Conservation (phyloP, 1,284 basidiomycete species). For the Peniophora sp. region DNA sequence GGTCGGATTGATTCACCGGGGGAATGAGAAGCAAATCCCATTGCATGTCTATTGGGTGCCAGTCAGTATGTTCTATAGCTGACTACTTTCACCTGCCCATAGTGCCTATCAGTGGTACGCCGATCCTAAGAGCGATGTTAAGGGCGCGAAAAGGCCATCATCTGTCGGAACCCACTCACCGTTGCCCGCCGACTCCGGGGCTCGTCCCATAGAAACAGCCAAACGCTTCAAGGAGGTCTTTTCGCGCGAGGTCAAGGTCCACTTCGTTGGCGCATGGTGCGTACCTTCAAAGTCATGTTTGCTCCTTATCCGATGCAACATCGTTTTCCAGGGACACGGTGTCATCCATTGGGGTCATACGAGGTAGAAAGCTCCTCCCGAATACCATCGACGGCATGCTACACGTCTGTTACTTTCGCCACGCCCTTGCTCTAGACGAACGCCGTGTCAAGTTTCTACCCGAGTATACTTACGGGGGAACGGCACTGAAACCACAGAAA, state of each 20-base stretch:
- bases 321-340: conserved; percentile 31
- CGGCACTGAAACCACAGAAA: too few species aligned
- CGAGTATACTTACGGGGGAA: conserved; percentile 11
- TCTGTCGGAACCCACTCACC: too few species aligned
- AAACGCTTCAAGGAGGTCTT: conserved; percentile 28
- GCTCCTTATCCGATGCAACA: not conserved
- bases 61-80: too few species aligned
- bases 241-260: conserved; percentile 21
- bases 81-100: too few species aligned
- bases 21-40: conserved; percentile 27
- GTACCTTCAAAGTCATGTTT: not conserved
- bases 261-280: conserved; percentile 35
- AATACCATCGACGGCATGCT: conserved; percentile 11
- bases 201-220: not conserved
- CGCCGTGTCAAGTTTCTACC: conserved; percentile 18
- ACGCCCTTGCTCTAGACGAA: conserved; percentile 20
- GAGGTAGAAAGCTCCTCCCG: conserved; percentile 19
- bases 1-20: conserved; percentile 24
- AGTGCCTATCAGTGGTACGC: too few species aligned
- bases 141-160: too few species aligned
- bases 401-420: conserved; percentile 25
- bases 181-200: too few species aligned
- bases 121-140: too few species aligned
- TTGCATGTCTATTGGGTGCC: too few species aligned
- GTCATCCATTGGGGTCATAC: conserved; percentile 24